Evolutionary conservation across 768 basidiomycete genomes (phyloP).

Genomic region (Pleurotus pulmonarius): DNA sequence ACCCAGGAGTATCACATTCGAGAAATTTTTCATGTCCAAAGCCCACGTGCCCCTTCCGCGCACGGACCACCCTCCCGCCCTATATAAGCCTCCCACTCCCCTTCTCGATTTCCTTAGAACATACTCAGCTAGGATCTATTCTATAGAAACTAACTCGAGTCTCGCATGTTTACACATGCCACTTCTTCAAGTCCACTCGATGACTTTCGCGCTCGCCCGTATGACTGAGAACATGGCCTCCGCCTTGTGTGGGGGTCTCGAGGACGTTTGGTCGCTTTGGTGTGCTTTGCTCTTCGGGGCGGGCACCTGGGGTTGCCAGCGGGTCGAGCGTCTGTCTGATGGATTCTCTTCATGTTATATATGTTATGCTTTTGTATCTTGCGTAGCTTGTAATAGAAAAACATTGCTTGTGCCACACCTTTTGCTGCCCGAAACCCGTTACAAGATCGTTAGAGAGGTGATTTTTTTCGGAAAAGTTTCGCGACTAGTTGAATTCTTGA

Average conservation of each 20-base stretch:
- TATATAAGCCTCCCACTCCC: constrained; percentile 28
- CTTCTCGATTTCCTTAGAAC: constrained; percentile 41
- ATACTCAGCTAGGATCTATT: constrained; percentile 74
- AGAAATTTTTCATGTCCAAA: too few relatives aligned
- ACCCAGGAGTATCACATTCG: too few relatives aligned
- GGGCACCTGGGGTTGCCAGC: constrained; percentile 29
- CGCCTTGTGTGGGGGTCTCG: constrained; percentile 31
- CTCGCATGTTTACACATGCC: constrained; percentile 71
- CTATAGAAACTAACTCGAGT: constrained; percentile 69
- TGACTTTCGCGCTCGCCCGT: constrained; percentile 55
- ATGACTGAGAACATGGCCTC: constrained; percentile 52
- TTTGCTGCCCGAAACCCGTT: too few relatives aligned
- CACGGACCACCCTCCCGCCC: constrained; percentile 28
- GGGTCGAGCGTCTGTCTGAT: constrained; percentile 53
- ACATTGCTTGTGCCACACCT: too few relatives aligned
- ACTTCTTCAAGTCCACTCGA: constrained; percentile 59
- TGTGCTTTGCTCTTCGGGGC: constrained; percentile 18
- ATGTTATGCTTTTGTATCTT: too few relatives aligned
- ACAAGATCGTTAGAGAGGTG: too few relatives aligned
- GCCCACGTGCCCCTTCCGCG: constrained; percentile 11
- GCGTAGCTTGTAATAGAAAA: too few relatives aligned
- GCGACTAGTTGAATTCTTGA: too few relatives aligned
- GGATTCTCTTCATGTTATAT: constrained; percentile 23
- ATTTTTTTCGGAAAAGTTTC: too few relatives aligned
- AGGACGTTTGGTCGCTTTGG: constrained; percentile 46